phyloP scores from a whole-genome alignment of 805 yeast genomes.

The Sporopachydermia quercuum region DNA sequence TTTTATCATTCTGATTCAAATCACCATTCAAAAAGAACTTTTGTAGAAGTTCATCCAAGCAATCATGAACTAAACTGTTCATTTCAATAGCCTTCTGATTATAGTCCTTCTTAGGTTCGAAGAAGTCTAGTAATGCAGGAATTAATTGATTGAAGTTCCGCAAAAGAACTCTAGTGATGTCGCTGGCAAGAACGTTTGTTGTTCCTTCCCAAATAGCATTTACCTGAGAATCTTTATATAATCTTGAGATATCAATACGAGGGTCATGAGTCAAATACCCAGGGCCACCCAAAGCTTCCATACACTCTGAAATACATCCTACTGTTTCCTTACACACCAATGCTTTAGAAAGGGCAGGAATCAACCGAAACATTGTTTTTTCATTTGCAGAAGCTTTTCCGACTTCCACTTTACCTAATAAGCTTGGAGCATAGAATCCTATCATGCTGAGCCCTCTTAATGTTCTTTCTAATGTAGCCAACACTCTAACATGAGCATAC shows the following conservation, averaged over 20 bases:
- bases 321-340: slow-evolving; percentile 13
- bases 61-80: neutral
- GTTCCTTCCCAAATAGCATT: slow-evolving; percentile 20
- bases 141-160: neutral
- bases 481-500: slow-evolving; percentile 14
- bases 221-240: slow-evolving; percentile 17
- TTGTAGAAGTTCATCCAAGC: neutral
- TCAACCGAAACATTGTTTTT: slow-evolving; percentile 10
- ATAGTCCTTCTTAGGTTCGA: neutral
- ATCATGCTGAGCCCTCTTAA: slow-evolving; percentile 12
- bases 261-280: slow-evolving; percentile 19
- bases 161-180: slow-evolving; percentile 5
- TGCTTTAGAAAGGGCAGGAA: slow-evolving; percentile 16
- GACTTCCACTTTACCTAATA: slow-evolving; percentile 14
- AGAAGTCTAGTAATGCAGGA: neutral
- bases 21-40: neutral
- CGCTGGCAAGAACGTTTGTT: slow-evolving; percentile 17
- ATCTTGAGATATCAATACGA: slow-evolving; percentile 15
- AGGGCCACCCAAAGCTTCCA: slow-evolving; percentile 19
- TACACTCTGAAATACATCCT: slow-evolving; percentile 17
- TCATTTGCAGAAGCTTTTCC: slow-evolving; percentile 8
- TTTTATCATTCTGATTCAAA: neutral
- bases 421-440: slow-evolving; percentile 11
- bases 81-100: neutral
- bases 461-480: slow-evolving; percentile 14